Percentiles rank a stretch among this genome's conserved stretches.
phyloP scores from a whole-genome alignment of 2,329 filamentous ascomycete genomes.

The Botrytis squamosa region DNA sequence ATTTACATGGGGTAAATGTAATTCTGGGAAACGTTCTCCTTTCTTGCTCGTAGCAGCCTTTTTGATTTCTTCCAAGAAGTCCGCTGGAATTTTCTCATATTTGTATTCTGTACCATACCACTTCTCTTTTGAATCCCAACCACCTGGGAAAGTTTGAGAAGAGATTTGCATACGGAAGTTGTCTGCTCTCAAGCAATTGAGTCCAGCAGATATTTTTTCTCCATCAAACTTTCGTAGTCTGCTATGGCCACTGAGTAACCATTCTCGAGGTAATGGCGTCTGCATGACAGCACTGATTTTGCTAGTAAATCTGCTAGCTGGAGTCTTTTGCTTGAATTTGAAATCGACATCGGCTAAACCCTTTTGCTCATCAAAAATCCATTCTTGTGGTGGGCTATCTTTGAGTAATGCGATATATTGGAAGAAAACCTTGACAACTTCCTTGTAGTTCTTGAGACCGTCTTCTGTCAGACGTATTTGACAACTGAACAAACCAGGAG shows the following conservation, averaged over 20 bases:
- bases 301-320: slow-evolving; percentile 86
- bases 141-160: slow-evolving; percentile 78
- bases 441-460: slow-evolving; percentile 55
- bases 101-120: slow-evolving; percentile 98
- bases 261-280: slow-evolving; percentile 80
- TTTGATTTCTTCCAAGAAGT: slow-evolving; percentile 71
- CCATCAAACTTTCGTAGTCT: slow-evolving; percentile 76
- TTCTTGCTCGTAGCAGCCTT: slow-evolving; percentile 59
- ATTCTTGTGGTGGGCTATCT: slow-evolving; percentile 77
- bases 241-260: slow-evolving; percentile 77
- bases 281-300: slow-evolving; percentile 86
- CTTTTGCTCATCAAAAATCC: slow-evolving; percentile 93
- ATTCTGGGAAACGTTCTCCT: slow-evolving; percentile 60
- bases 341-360: slow-evolving; percentile 90
- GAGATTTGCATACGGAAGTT: slow-evolving; percentile 85
- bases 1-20: slow-evolving; percentile 89
- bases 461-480: slow-evolving; percentile 66
- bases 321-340: slow-evolving; percentile 89
- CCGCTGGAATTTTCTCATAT: slow-evolving; percentile 72
- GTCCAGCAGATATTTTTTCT: slow-evolving; percentile 68
- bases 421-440: slow-evolving; percentile 67
- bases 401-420: slow-evolving; percentile 84
- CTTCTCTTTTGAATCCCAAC: slow-evolving; percentile 85
- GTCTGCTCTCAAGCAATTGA: slow-evolving; percentile 76
- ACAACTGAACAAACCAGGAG: slow-evolving; percentile 65